A percentile compares a stretch with the other conserved stretches of the same genome.
Evolutionary conservation across 2,329 filamentous ascomycete genomes (phyloP).

Genomic region (Bimuria novae-zelandiae): DNA sequence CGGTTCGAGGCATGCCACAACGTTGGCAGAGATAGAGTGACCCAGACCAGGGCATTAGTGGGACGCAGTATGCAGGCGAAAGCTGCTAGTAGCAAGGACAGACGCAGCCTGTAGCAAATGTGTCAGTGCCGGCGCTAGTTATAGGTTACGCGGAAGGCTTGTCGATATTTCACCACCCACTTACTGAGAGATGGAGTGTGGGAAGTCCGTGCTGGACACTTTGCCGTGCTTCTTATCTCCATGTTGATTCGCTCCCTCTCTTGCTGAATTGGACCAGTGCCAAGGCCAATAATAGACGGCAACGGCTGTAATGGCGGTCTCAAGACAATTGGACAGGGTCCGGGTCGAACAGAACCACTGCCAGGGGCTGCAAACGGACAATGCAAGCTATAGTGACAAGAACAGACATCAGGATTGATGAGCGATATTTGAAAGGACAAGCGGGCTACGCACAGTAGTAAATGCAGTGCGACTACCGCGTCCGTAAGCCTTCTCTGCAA

Average conservation of each 20-base stretch:
- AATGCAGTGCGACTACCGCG: slow-evolving; percentile 64
- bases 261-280: slow-evolving; percentile 57
- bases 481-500: slow-evolving; percentile 76
- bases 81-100: slow-evolving; percentile 75
- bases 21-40: slow-evolving; percentile 63
- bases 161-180: slow-evolving; percentile 17
- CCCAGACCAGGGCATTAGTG: slow-evolving; percentile 88
- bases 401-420: slow-evolving; percentile 26
- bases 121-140: slow-evolving; percentile 26
- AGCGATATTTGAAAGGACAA: slow-evolving; percentile 17
- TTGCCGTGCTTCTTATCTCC: slow-evolving; percentile 24
- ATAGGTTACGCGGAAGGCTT: slow-evolving; percentile 6
- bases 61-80: slow-evolving; percentile 84
- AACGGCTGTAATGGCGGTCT: slow-evolving; percentile 81
- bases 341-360: slow-evolving; percentile 95
- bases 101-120: slow-evolving; percentile 40
- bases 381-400: slow-evolving; percentile 61
- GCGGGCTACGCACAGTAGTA: slow-evolving; percentile 65
- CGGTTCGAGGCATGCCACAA: slow-evolving; percentile 51
- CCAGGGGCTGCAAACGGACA: slow-evolving; percentile 82
- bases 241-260: slow-evolving; percentile 21
- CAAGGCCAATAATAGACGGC: slow-evolving; percentile 89
- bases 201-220: slow-evolving; percentile 44
- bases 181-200: slow-evolving; percentile 34
- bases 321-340: slow-evolving; percentile 91